A percentile compares a stretch with the other conserved stretches of the same genome.
Conservation (phyloP, 2,329 filamentous ascomycete species). For the Fusarium xyrophilum region DNA sequence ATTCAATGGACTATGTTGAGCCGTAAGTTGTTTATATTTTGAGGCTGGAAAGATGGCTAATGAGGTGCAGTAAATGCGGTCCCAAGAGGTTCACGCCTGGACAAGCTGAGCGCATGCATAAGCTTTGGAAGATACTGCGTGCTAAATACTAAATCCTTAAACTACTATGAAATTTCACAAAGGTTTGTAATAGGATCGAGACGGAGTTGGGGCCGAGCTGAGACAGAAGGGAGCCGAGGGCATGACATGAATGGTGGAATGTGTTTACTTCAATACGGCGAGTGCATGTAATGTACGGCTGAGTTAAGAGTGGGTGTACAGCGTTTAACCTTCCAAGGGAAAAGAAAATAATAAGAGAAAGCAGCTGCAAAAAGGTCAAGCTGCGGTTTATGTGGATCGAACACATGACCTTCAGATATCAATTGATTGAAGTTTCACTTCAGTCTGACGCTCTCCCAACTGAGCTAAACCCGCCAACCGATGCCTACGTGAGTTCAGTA, state of each 20-base stretch:
- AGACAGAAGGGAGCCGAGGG: background rate
- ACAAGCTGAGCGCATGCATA: conserved; percentile 22
- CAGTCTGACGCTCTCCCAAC: conserved; percentile 42
- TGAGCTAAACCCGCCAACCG: conserved; percentile 41
- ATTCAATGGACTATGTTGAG: conserved; percentile 13
- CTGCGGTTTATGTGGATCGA: conserved; percentile 44
- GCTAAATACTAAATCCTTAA: background rate
- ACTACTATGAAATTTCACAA: fast-evolving
- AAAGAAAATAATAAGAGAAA: background rate
- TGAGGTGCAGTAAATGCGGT: background rate
- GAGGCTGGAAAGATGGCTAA: background rate
- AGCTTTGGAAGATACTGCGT: conserved; percentile 8
- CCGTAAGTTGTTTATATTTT: background rate
- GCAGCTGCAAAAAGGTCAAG: background rate
- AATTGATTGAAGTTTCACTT: conserved; percentile 32
- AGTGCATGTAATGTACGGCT: too few relatives aligned
- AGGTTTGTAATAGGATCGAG: background rate
- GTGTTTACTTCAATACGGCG: background rate
- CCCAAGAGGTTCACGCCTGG: conserved; percentile 11
- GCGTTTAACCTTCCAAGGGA: too few relatives aligned
- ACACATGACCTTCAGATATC: conserved; percentile 44
- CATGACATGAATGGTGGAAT: fast-evolving
- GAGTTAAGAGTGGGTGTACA: too few relatives aligned
- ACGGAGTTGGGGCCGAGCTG: fast-evolving
- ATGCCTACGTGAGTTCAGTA: fast-evolving